A percentile compares a stretch with the other conserved stretches of the same genome.
These are phyloP conservation scores for Melocanna baccifera DNA, from an alignment of 176 grass and related monocot species.

Conservation along the genomic window DNA sequence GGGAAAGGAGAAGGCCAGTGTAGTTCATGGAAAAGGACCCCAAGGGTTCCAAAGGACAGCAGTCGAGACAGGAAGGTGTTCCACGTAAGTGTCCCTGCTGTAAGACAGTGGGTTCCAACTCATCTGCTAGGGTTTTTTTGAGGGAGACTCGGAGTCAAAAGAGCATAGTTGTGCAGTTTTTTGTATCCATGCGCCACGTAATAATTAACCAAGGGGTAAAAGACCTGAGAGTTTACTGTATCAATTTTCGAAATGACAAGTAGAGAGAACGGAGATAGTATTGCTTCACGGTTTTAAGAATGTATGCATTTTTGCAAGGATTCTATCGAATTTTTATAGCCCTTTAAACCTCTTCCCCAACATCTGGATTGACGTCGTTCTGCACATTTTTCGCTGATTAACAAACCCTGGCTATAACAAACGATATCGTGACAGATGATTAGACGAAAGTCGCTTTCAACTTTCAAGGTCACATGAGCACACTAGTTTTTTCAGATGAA, in stretches of 20 bases:
- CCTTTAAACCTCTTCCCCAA: neutral
- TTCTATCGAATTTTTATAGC: neutral
- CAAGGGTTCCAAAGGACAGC: neutral
- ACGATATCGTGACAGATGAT: no score
- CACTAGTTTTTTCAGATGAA: neutral
- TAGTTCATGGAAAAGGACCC: neutral
- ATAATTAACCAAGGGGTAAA: no score
- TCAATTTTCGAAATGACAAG: no score
- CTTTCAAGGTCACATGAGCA: neutral
- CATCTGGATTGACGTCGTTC: neutral
- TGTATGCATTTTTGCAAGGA: neutral
- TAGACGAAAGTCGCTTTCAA: neutral
- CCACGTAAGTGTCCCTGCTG: constrained; percentile 10
- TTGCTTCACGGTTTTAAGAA: neutral
- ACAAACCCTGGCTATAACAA: neutral
- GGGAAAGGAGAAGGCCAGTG: neutral
- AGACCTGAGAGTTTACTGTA: neutral
- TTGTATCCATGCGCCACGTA: neutral
- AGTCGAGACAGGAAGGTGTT: neutral
- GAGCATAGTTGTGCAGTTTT: neutral
- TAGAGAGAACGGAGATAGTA: neutral
- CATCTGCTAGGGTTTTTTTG: neutral
- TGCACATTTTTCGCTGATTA: neutral
- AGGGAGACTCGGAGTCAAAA: neutral
- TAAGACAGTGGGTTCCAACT: constrained; percentile 10